phyloP scores from a whole-genome alignment of 805 yeast species.

The Vanderwaltozyma yarrowii region DNA sequence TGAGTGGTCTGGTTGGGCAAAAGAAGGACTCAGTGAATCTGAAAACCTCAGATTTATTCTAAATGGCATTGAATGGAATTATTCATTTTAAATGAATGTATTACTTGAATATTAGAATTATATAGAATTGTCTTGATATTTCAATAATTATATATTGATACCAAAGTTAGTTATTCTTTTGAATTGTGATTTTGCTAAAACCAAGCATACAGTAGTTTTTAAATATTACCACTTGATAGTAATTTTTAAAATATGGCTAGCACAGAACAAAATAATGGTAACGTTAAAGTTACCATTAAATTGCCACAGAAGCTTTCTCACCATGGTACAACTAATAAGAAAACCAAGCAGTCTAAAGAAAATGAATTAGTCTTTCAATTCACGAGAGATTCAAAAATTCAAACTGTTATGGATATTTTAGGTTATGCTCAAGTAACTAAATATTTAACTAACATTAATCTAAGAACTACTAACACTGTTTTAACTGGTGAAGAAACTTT shows the following conservation, averaged over 20 bases:
- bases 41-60: no score
- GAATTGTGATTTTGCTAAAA: no score
- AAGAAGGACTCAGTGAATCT: no score
- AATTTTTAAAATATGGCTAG: not conserved
- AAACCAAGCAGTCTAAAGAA: conserved; percentile 5
- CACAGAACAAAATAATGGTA: conserved; percentile 1
- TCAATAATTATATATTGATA: no score
- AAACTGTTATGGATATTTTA: conserved; percentile 19
- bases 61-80: no score
- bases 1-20: no score
- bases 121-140: no score
- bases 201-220: no score
- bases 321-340: conserved; percentile 6
- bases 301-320: conserved; percentile 8
- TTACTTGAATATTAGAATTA: no score
- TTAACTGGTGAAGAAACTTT: conserved; percentile 15
- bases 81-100: no score
- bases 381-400: conserved; percentile 18
- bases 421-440: conserved; percentile 20
- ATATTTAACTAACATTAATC: conserved; percentile 21
- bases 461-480: conserved; percentile 11
- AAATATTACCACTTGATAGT: no score
- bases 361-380: conserved; percentile 17
- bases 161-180: no score
- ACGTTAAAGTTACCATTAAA: conserved; percentile 14